Base-by-base conservation (phyloP, 257 asterid genomes). In the Nicotiana otophora region DNA sequence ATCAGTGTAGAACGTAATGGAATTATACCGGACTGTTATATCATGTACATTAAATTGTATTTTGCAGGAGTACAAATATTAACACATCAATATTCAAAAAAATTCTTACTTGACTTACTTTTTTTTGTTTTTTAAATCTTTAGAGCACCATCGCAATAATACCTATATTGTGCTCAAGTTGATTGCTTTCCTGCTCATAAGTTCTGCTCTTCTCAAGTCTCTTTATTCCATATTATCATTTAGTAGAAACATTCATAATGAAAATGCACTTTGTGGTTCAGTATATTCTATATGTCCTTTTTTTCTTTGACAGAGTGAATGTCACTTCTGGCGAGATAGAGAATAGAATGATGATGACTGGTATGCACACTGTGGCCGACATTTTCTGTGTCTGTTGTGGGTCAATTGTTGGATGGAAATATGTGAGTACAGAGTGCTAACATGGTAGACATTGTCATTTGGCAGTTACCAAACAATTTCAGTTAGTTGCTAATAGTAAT, bases 361-460 rank as follows among this genome's bases (percentile, higher is more conserved):
- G 98, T 58, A 26, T 87, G 48, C 97, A 93, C 87, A 54, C 90
- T 31, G 98, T 92, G 4, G 93, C 83, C 0, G 97, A 93, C 86
- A 83, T 90, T 64, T 93, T 90, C 90, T 93, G 98, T 17, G 91
- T 90, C 81, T 84, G 83, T 39, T 93, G 98, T 84, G 94, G 97
- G 65, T 92, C 95, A 19, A 83, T 84, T 63, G 92, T 93, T 65
- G 98, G 97, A 86, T 93, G 98, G 97, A 93, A 88, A 91, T 93
- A 93, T 58, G 98, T 93, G 88, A 89, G 95, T 72, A 77, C 84
- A 14, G 20, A 46, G 11, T 58, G 79, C 9, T 48, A 14, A 46
- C 48, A 72, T 72, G 79, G 14, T n/a, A 69, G 31, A 36, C 4
- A 10, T n/a, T 36, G 30, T 30, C 34, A 39, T 23, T 63, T 15